Conservation (phyloP, 2,329 filamentous ascomycete species). For the Alternaria atra region DNA sequence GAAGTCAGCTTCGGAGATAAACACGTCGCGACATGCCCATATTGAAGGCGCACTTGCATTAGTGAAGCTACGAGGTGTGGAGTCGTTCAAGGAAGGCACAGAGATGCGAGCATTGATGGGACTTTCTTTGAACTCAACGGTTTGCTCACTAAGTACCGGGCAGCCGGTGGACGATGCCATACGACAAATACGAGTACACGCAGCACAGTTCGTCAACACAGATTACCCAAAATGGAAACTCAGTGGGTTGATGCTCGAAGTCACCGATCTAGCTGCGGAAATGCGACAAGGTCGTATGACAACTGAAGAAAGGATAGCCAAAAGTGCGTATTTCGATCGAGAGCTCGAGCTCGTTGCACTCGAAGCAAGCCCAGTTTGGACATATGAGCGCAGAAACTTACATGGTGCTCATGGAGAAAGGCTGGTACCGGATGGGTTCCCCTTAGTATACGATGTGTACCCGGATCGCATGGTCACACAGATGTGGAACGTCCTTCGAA, state of each 20-base stretch:
- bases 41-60: conserved; percentile 37
- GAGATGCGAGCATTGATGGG: conserved; percentile 29
- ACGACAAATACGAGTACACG: conserved; percentile 30
- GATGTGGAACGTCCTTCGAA: conserved; percentile 44
- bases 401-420: neutral
- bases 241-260: conserved; percentile 38
- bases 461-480: conserved; percentile 39
- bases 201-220: conserved; percentile 31
- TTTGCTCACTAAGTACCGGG: conserved; percentile 38
- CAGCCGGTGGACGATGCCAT: conserved; percentile 29
- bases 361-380: conserved; percentile 30
- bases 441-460: conserved; percentile 39
- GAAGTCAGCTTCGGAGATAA: conserved; percentile 13
- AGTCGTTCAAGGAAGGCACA: conserved; percentile 22
- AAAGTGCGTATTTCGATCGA: conserved; percentile 33
- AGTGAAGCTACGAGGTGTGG: conserved; percentile 33
- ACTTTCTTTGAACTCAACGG: conserved; percentile 38
- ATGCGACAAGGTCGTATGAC: conserved; percentile 22
- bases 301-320: conserved; percentile 22
- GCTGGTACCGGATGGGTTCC: conserved; percentile 18
- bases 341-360: conserved; percentile 30
- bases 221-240: conserved; percentile 45
- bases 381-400: conserved; percentile 19
- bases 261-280: conserved; percentile 32
- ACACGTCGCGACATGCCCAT: conserved; percentile 28